These are phyloP conservation scores for Tagetes erecta DNA, from an alignment of 129 eudicot species.

Conservation along the genomic window DNA sequence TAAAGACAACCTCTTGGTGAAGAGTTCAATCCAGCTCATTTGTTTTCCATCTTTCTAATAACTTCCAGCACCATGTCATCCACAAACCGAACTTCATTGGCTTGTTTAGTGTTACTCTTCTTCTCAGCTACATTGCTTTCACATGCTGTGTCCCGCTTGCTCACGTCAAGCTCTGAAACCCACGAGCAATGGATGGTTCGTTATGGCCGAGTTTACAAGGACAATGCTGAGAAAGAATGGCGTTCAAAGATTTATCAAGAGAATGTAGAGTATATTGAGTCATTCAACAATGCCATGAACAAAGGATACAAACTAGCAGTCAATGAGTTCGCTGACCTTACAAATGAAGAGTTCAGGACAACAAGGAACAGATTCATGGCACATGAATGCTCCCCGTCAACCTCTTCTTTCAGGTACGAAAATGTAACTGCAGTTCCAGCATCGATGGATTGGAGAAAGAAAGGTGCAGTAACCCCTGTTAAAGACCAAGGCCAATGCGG, in stretches of 20 bases:
- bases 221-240: constrained; percentile 17
- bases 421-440: not conserved
- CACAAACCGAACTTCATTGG: too few species aligned
- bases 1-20: too few species aligned
- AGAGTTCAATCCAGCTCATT: too few species aligned
- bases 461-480: not conserved
- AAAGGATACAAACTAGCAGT: constrained; percentile 34
- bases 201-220: constrained; percentile 34
- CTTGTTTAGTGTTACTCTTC: too few species aligned
- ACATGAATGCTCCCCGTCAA: constrained; percentile 22
- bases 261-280: constrained; percentile 32
- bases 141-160: too few species aligned
- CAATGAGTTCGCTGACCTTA: constrained; percentile 37
- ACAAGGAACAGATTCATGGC: constrained; percentile 27
- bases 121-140: too few species aligned
- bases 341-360: constrained; percentile 33
- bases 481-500: constrained; percentile 8
- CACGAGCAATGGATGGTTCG: constrained; percentile 44
- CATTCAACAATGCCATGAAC: constrained; percentile 38
- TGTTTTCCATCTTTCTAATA: too few species aligned
- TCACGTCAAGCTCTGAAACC: too few species aligned
- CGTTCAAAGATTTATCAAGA: constrained; percentile 30
- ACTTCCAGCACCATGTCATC: too few species aligned
- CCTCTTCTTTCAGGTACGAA: constrained; percentile 7
- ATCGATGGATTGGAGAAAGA: not conserved